Evolutionary conservation across 768 basidiomycete genomes (phyloP).

Genomic region (Tephrocybe sp.): DNA sequence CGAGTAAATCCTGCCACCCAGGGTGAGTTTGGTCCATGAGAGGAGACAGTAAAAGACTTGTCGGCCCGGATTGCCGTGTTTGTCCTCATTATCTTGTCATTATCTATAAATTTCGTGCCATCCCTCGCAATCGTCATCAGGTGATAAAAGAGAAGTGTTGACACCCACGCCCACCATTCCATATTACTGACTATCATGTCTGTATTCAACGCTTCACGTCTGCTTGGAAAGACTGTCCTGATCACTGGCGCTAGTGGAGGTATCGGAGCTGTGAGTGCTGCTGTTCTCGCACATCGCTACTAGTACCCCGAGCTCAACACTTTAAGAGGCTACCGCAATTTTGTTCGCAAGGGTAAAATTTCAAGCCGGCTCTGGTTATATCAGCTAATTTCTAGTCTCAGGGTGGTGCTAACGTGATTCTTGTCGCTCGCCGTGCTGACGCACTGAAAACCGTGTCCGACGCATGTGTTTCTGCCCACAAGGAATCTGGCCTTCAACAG

Average conservation of each 20-base stretch:
- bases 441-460: constrained; percentile 68
- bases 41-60: no score
- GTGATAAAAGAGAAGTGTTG: neutral
- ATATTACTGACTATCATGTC: constrained; percentile 46
- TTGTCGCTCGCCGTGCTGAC: constrained; percentile 76
- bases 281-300: neutral
- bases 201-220: constrained; percentile 75
- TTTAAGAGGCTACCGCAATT: constrained; percentile 72
- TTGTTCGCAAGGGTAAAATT: constrained; percentile 80
- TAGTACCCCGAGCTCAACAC: neutral
- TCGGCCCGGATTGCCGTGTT: neutral
- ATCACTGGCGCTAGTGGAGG: constrained; percentile 89
- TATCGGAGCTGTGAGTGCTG: constrained; percentile 72
- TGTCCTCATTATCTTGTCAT: neutral
- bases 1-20: constrained; percentile 46
- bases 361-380: neutral
- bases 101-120: neutral
- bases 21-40: constrained; percentile 27
- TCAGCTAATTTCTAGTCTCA: constrained; percentile 24
- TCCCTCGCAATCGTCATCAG: neutral
- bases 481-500: constrained; percentile 63
- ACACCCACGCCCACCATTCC: neutral
- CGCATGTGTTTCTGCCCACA: constrained; percentile 66
- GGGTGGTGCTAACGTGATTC: constrained; percentile 87
- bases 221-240: constrained; percentile 83